A percentile compares a stretch with the other conserved stretches of the same genome.
Evolutionary conservation across 352 stramenopile genomes (phyloP).

Genomic region (Globisporangium uncinulatum): DNA sequence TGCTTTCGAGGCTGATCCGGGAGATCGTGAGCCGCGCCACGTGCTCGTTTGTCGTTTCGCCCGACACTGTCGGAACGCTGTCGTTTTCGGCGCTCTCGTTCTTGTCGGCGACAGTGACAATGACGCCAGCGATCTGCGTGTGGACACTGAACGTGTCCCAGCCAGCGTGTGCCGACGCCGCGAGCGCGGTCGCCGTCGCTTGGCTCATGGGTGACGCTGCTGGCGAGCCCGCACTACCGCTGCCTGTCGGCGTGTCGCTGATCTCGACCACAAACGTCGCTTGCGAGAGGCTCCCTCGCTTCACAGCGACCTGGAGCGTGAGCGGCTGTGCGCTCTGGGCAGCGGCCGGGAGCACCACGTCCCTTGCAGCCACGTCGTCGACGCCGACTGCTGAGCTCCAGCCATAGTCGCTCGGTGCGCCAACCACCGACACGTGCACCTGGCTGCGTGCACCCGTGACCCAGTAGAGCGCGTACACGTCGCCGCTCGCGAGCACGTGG

Average conservation of each 20-base stretch:
- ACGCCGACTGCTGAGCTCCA: constrained; percentile 60
- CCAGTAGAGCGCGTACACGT: constrained; percentile 81
- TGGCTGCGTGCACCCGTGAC: constrained; percentile 40
- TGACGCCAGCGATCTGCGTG: constrained; percentile 60
- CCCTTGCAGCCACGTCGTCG: constrained; percentile 33
- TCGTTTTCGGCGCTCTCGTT: constrained; percentile 19
- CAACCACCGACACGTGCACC: constrained; percentile 54
- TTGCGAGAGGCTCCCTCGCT: constrained; percentile 69
- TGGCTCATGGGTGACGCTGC: neutral
- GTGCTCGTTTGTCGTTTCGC: constrained; percentile 20
- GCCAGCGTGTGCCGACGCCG: neutral
- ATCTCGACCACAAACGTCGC: constrained; percentile 69
- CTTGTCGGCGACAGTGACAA: constrained; percentile 68
- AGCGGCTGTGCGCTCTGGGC: constrained; percentile 21
- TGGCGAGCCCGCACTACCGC: constrained; percentile 8
- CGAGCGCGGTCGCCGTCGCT: neutral
- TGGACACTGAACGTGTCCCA: constrained; percentile 69
- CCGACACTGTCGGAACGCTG: constrained; percentile 4
- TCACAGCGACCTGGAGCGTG: constrained; percentile 52
- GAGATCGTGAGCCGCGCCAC: constrained; percentile 68
- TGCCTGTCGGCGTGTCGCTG: constrained; percentile 20
- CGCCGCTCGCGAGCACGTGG: constrained; percentile 62
- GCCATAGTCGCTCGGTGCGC: constrained; percentile 36
- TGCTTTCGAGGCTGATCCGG: constrained; percentile 51
- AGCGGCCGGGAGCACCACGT: constrained; percentile 44